phyloP scores from a whole-genome alignment of 1,284 basidiomycete genomes.

The Coniferiporia sulphurascens region DNA sequence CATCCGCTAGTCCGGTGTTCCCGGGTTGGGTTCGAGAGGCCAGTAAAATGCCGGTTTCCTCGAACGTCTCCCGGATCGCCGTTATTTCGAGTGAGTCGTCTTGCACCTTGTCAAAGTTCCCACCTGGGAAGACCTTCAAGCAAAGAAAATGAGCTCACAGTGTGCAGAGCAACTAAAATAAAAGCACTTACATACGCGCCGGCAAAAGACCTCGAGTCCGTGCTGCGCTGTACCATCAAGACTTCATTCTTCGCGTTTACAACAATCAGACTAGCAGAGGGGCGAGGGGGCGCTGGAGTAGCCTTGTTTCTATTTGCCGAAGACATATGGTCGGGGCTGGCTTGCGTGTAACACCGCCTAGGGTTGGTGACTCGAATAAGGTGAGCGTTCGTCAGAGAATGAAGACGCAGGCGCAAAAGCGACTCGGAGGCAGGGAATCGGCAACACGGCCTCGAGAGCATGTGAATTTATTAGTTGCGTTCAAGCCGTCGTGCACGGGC shows the following conservation, averaged over 20 bases:
- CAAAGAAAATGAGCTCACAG: background rate
- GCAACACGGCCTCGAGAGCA: no score
- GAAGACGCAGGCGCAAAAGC: no score
- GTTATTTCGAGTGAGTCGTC: constrained; percentile 53
- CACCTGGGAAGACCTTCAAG: constrained; percentile 68
- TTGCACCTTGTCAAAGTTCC: constrained; percentile 56
- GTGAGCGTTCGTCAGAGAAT: no score
- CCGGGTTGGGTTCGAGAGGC: constrained; percentile 34
- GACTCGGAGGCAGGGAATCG: no score
- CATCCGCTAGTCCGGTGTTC: constrained; percentile 29
- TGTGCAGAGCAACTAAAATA: background rate
- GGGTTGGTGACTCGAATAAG: background rate
- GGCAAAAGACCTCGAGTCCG: constrained; percentile 54
- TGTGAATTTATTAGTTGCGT: no score
- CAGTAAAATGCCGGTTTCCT: constrained; percentile 65
- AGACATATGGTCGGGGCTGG: background rate
- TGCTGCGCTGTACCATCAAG: constrained; percentile 63
- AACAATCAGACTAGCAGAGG: constrained; percentile 59
- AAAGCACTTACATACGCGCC: constrained; percentile 51
- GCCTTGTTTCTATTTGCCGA: background rate
- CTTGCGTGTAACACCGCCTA: background rate
- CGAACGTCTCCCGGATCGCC: constrained; percentile 69
- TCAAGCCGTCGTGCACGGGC: no score
- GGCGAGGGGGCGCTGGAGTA: background rate
- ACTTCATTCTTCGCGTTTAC: constrained; percentile 62